phyloP scores from a whole-genome alignment of 768 basidiomycete genomes.

The Mycena capillaripes region DNA sequence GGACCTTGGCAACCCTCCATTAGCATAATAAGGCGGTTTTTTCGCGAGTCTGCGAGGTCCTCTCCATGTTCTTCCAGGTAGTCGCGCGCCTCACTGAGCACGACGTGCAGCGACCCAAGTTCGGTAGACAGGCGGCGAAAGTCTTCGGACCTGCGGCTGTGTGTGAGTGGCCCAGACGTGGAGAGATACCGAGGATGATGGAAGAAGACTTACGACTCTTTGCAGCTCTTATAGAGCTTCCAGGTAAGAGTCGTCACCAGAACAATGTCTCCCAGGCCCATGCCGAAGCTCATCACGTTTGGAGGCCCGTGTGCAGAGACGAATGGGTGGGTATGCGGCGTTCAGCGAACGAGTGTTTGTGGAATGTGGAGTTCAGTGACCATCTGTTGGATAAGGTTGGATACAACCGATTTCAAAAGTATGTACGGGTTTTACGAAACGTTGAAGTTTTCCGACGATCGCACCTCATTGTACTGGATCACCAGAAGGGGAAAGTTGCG shows the following conservation, averaged over 20 bases:
- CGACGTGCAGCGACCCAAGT: constrained; percentile 21
- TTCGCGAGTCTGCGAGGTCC: constrained; percentile 29
- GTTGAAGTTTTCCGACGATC: no score
- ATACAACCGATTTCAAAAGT: no score
- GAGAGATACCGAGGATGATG: no score
- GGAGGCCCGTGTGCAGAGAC: no score
- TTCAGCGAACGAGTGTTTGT: no score
- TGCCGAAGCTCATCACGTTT: constrained; percentile 29
- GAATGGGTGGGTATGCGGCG: no score
- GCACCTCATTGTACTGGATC: no score
- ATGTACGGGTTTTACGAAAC: no score
- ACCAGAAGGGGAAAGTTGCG: no score
- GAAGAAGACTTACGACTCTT: constrained; percentile 15
- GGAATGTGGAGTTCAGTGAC: no score
- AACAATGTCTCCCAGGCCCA: constrained; percentile 29
- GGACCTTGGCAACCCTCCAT: constrained; percentile 17
- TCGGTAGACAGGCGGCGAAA: constrained; percentile 20
- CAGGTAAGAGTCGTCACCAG: constrained; percentile 19
- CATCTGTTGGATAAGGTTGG: no score
- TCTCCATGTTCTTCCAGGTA: constrained; percentile 25
- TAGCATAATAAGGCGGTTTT: constrained; percentile 23
- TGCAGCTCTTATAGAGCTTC: constrained; percentile 31
- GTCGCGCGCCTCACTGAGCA: constrained; percentile 23
- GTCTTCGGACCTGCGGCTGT: constrained; percentile 15
- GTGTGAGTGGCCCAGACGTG: neutral